These are phyloP conservation scores for Laetiporus sulphureus DNA, from an alignment of 1,284 basidiomycete genomes.

Conservation along the genomic window DNA sequence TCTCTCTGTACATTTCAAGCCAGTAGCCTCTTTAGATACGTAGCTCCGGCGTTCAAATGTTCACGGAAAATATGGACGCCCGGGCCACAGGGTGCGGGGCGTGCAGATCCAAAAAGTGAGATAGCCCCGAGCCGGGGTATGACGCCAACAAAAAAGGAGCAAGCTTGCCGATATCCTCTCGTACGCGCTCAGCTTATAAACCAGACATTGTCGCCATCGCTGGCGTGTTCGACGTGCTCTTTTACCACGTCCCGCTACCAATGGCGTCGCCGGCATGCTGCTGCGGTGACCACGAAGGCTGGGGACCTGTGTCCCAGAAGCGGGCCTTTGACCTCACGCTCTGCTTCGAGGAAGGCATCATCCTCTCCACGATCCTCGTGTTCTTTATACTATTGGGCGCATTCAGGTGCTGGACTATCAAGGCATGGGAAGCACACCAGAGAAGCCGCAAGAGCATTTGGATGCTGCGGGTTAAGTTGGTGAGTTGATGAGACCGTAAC, in stretches of 20 bases:
- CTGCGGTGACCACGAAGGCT: slow-evolving; percentile 49
- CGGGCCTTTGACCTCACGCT: slow-evolving; percentile 77
- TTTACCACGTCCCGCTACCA: slow-evolving; percentile 14
- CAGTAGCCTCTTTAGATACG: too few relatives aligned
- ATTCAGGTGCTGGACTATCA: slow-evolving; percentile 30
- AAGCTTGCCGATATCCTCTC: too few relatives aligned
- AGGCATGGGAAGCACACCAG: slow-evolving; percentile 19
- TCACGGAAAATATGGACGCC: too few relatives aligned
- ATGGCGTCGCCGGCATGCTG: slow-evolving; percentile 28
- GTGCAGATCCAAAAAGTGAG: too few relatives aligned
- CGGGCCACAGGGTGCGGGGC: too few relatives aligned
- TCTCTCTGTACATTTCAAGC: too few relatives aligned
- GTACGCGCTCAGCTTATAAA: too few relatives aligned
- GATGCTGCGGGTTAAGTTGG: slow-evolving; percentile 55
- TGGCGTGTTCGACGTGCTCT: slow-evolving; percentile 22
- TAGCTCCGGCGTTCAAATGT: too few relatives aligned
- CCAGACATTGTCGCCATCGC: slow-evolving; percentile 20
- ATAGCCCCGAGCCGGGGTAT: too few relatives aligned
- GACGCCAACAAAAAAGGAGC: too few relatives aligned
- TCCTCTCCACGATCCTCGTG: slow-evolving; percentile 49
- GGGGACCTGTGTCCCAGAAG: slow-evolving; percentile 50
- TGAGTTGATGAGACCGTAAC: slow-evolving; percentile 35
- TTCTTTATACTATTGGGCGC: slow-evolving; percentile 40
- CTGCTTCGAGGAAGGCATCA: slow-evolving; percentile 77
- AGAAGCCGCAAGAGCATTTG: slow-evolving; percentile 35